phyloP scores from a whole-genome alignment of 176 grass and related monocot species.

The Metroxylon sagu region DNA sequence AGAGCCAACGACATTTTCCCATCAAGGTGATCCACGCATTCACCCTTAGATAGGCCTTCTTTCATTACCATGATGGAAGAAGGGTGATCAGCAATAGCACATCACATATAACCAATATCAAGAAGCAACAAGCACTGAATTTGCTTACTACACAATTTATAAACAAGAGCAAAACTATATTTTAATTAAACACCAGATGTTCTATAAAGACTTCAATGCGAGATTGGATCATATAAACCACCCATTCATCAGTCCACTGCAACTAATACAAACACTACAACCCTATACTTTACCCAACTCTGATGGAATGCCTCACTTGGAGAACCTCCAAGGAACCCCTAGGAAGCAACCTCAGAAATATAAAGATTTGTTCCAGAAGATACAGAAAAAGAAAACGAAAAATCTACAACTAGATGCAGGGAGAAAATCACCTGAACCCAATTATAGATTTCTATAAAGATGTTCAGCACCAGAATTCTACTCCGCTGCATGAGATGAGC shows the following conservation, averaged over 20 bases:
- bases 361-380: background rate
- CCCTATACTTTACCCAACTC: background rate
- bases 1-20: too few relatives aligned
- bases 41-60: too few relatives aligned
- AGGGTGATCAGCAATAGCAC: too few relatives aligned
- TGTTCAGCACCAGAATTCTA: too few relatives aligned
- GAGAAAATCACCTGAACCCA: background rate
- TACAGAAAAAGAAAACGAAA: background rate
- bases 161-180: background rate
- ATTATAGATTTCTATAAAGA: too few relatives aligned
- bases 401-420: background rate
- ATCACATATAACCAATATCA: too few relatives aligned
- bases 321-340: background rate
- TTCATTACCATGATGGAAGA: too few relatives aligned
- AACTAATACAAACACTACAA: background rate
- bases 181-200: conserved; percentile 1
- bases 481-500: too few relatives aligned
- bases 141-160: too few relatives aligned
- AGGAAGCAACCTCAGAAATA: background rate
- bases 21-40: too few relatives aligned
- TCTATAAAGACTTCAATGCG: background rate
- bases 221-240: background rate
- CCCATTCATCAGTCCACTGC: background rate
- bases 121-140: too few relatives aligned
- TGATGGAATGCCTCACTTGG: conserved; percentile 1